Conservation (phyloP, 1,284 basidiomycete species). For the Kwoniella shivajii region DNA sequence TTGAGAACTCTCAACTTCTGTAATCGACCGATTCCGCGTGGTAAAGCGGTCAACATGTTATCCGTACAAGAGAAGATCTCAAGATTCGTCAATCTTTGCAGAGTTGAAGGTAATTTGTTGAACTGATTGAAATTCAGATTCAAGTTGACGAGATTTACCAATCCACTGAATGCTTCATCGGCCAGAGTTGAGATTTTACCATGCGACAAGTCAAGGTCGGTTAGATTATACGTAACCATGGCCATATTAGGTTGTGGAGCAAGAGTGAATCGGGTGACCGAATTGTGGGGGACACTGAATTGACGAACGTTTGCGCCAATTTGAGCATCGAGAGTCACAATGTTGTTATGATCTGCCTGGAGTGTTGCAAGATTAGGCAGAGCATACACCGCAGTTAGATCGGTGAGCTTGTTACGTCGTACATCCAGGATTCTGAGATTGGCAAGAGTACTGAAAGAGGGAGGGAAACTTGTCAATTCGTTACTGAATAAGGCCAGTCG, state of each 20-base stretch:
- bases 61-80: slow-evolving; percentile 81
- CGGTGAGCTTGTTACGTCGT: slow-evolving; percentile 75
- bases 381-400: slow-evolving; percentile 69
- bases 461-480: slow-evolving; percentile 74
- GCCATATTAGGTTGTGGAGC: slow-evolving; percentile 62
- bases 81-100: slow-evolving; percentile 73
- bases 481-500: slow-evolving; percentile 87
- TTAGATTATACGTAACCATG: slow-evolving; percentile 65
- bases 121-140: slow-evolving; percentile 86
- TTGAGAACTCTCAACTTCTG: slow-evolving; percentile 77
- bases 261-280: slow-evolving; percentile 70
- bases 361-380: slow-evolving; percentile 71
- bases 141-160: slow-evolving; percentile 71
- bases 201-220: slow-evolving; percentile 82
- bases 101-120: slow-evolving; percentile 75
- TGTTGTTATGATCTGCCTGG: slow-evolving; percentile 76
- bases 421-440: slow-evolving; percentile 77
- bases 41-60: slow-evolving; percentile 80
- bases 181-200: slow-evolving; percentile 87
- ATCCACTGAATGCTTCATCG: slow-evolving; percentile 68
- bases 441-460: slow-evolving; percentile 64
- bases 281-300: slow-evolving; percentile 56
- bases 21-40: slow-evolving; percentile 74
- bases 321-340: slow-evolving; percentile 76
- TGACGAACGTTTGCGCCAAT: slow-evolving; percentile 65